Conservation (phyloP, 2,329 filamentous ascomycete genomes). For the Scytalidium lignicola region DNA sequence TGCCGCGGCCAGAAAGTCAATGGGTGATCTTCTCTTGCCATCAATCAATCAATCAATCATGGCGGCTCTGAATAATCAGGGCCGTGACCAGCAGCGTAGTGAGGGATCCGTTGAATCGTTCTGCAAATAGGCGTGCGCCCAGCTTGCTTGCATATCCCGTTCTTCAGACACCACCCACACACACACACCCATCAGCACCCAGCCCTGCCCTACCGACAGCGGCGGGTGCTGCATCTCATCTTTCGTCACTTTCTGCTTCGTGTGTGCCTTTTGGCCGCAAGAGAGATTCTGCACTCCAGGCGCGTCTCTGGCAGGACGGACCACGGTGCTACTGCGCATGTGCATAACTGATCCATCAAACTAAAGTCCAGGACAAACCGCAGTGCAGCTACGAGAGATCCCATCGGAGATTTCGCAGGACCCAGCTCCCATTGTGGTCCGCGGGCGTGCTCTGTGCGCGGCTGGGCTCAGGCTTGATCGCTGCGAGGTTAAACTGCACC, state of each 20-base stretch:
- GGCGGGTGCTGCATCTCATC: neutral
- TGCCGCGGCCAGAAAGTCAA: too few relatives aligned
- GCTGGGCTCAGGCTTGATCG: slow-evolving; percentile 17
- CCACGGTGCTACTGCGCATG: neutral
- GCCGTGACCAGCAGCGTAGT: too few relatives aligned
- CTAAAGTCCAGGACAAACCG: neutral
- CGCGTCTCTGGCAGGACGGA: slow-evolving; percentile 1
- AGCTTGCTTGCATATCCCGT: neutral
- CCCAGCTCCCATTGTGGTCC: slow-evolving; percentile 13
- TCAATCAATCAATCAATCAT: too few relatives aligned
- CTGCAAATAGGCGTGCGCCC: neutral
- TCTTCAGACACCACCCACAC: neutral
- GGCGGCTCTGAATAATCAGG: too few relatives aligned
- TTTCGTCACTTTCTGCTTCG: slow-evolving; percentile 5
- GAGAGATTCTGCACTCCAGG: slow-evolving; percentile 19
- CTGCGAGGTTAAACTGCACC: slow-evolving; percentile 11
- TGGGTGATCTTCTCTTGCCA: too few relatives aligned
- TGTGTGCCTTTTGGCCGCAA: neutral
- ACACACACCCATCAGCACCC: neutral
- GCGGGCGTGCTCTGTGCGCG: slow-evolving; percentile 19
- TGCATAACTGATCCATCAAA: neutral
- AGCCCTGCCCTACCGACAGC: neutral
- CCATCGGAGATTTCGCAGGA: slow-evolving; percentile 21
- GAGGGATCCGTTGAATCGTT: neutral
- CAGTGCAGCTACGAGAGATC: slow-evolving; percentile 16